phyloP scores from a whole-genome alignment of 139 green algal species.

The Axilococcus clingmanii region DNA sequence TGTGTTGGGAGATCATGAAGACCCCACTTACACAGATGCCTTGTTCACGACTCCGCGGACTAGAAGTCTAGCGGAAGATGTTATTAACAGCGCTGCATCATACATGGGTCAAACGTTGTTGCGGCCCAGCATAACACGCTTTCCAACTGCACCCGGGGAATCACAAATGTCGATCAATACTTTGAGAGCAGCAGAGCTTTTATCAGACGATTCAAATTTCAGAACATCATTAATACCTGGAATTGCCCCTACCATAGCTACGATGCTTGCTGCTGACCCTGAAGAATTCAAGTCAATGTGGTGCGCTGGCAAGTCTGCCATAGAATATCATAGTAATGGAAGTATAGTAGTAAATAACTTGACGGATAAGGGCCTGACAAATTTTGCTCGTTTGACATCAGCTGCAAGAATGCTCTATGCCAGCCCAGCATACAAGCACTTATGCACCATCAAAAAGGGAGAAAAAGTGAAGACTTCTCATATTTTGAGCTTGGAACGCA shows the following conservation, averaged over 20 bases:
- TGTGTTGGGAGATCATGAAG: constrained; percentile 18
- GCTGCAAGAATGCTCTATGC: background rate
- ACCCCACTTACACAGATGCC: constrained; percentile 14
- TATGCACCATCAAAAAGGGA: constrained; percentile 5
- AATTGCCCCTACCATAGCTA: constrained; percentile 12
- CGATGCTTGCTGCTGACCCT: constrained; percentile 3
- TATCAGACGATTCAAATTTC: constrained; percentile 35
- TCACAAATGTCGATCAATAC: constrained; percentile 24
- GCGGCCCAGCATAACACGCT: background rate
- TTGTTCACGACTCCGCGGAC: background rate
- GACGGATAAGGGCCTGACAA: background rate
- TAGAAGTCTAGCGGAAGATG: constrained; percentile 6
- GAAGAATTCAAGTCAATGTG: constrained; percentile 6
- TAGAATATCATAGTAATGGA: background rate
- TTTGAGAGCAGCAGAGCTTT: constrained; percentile 26
- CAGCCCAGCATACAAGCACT: background rate
- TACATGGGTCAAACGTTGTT: constrained; percentile 26
- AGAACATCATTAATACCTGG: constrained; percentile 5
- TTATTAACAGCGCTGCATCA: constrained; percentile 7
- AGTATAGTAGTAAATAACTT: constrained; percentile 1
- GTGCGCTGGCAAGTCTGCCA: constrained; percentile 1
- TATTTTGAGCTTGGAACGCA: constrained; percentile 19
- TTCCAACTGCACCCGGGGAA: constrained; percentile 12
- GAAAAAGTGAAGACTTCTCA: background rate
- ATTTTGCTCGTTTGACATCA: background rate